phyloP scores from a whole-genome alignment of 805 yeast species.

The Yamadazyma laniorum region DNA sequence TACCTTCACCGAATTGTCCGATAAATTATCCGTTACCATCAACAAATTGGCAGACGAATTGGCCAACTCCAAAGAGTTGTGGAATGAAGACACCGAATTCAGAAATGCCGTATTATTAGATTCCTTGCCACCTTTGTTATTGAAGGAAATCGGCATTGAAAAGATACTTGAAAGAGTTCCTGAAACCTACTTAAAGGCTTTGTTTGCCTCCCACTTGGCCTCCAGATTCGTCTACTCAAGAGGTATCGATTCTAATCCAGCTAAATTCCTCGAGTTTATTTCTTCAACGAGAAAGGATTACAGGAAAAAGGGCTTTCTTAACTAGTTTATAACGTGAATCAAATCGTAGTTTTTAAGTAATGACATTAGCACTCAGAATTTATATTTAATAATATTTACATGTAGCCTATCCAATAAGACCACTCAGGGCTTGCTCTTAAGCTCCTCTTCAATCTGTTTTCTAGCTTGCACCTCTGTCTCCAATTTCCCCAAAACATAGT shows the following conservation, averaged over 20 bases:
- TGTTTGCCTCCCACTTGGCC: constrained; percentile 83
- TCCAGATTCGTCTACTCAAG: constrained; percentile 80
- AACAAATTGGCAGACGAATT: constrained; percentile 85
- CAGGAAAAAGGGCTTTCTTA: constrained; percentile 29
- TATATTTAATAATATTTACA: neutral
- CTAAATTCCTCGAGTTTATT: constrained; percentile 68
- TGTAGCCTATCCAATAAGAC: neutral
- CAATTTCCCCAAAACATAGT: constrained; percentile 34
- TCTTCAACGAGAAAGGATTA: constrained; percentile 53
- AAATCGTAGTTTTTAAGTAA: too few species aligned
- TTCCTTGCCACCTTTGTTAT: constrained; percentile 74
- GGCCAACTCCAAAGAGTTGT: constrained; percentile 73
- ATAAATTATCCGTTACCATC: constrained; percentile 76
- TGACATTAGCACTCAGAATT: neutral
- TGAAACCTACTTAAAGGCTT: constrained; percentile 78
- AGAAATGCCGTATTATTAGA: constrained; percentile 73
- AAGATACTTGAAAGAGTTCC: constrained; percentile 77
- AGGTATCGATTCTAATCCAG: constrained; percentile 80
- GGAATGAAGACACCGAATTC: constrained; percentile 76
- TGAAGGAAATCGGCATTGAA: constrained; percentile 63
- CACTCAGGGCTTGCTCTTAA: constrained; percentile 6
- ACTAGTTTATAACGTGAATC: constrained; percentile 1
- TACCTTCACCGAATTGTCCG: constrained; percentile 71
- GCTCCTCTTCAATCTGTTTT: constrained; percentile 24
- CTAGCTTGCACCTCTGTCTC: constrained; percentile 38